Conservation (phyloP, 805 yeast species). For the Candida tibetensis region DNA sequence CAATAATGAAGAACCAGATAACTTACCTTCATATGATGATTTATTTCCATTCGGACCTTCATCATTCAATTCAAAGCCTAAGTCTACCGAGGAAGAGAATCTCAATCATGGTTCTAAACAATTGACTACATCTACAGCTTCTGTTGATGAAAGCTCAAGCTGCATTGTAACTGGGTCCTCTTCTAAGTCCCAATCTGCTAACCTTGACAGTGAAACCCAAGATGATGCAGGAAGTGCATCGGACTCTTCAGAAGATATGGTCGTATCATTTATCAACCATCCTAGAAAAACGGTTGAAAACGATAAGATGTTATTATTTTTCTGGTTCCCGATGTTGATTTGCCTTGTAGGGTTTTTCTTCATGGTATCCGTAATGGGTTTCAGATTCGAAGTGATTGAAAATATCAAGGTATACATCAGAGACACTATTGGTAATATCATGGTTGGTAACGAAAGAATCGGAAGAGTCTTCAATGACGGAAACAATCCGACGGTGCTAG, state of each 20-base stretch:
- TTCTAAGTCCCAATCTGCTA: slow-evolving; percentile 3
- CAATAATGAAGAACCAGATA: slow-evolving; percentile 29
- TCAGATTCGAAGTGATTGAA: slow-evolving; percentile 36
- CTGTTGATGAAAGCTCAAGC: slow-evolving; percentile 2
- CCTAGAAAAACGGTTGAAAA: slow-evolving; percentile 53
- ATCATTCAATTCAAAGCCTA: slow-evolving; percentile 25
- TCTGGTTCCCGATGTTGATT: slow-evolving; percentile 83
- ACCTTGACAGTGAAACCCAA: slow-evolving; percentile 5
- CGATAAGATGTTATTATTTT: slow-evolving; percentile 81
- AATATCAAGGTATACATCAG: slow-evolving; percentile 32
- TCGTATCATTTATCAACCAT: slow-evolving; percentile 39
- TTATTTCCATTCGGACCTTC: slow-evolving; percentile 56
- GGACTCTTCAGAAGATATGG: slow-evolving; percentile 45
- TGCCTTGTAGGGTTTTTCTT: slow-evolving; percentile 51
- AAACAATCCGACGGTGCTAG: slow-evolving; percentile 2
- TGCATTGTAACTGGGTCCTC: slow-evolving; percentile 7
- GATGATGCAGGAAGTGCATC: slow-evolving; percentile 35
- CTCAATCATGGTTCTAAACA: slow-evolving; percentile 21
- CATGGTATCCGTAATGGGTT: slow-evolving; percentile 40
- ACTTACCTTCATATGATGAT: slow-evolving; percentile 71
- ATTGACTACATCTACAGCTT: slow-evolving; percentile 3
- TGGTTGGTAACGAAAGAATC: slow-evolving; percentile 44
- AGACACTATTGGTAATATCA: slow-evolving; percentile 37
- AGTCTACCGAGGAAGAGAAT: slow-evolving; percentile 30
- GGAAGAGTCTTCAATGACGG: slow-evolving; percentile 32